These are phyloP conservation scores for Kuraishia floccosa DNA, from an alignment of 805 yeast species.

Conservation along the genomic window DNA sequence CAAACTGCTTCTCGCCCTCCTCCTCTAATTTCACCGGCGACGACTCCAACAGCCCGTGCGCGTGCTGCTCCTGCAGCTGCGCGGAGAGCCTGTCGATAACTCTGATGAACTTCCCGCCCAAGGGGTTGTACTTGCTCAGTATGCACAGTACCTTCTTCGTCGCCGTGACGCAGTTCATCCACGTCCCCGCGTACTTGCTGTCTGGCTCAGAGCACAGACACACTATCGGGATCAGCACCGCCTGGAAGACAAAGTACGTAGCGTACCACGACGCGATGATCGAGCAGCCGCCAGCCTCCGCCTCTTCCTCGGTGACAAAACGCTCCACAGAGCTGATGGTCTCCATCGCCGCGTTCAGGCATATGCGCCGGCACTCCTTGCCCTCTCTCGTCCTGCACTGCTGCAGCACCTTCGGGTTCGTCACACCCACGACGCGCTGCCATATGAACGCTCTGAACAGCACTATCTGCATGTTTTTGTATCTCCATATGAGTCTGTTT, in stretches of 20 bases:
- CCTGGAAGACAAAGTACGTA: conserved; percentile 52
- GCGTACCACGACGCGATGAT: conserved; percentile 49
- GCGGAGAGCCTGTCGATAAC: conserved; percentile 30
- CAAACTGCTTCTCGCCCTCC: not conserved
- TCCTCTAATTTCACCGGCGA: not conserved
- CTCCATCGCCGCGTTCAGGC: conserved; percentile 38
- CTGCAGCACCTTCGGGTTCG: conserved; percentile 19
- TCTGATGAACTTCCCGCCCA: conserved; percentile 32
- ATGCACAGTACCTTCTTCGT: conserved; percentile 26
- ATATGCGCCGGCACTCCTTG: conserved; percentile 35
- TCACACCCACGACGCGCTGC: conserved; percentile 33
- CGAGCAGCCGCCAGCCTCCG: conserved; percentile 18
- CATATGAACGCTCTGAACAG: conserved; percentile 45
- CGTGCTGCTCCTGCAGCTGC: conserved; percentile 2
- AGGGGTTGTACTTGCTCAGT: conserved; percentile 27
- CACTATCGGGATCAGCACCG: conserved; percentile 45
- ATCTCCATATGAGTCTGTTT: conserved; percentile 46
- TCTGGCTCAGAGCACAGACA: conserved; percentile 39
- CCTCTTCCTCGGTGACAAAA: conserved; percentile 12
- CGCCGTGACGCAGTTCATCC: conserved; percentile 30
- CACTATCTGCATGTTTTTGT: conserved; percentile 41
- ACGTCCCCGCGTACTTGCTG: conserved; percentile 28
- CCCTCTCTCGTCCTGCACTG: conserved; percentile 28
- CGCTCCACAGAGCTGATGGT: conserved; percentile 38
- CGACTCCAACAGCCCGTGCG: not conserved